Base-by-base conservation (phyloP, 768 basidiomycete genomes). In the Lactarius hatsudake region DNA sequence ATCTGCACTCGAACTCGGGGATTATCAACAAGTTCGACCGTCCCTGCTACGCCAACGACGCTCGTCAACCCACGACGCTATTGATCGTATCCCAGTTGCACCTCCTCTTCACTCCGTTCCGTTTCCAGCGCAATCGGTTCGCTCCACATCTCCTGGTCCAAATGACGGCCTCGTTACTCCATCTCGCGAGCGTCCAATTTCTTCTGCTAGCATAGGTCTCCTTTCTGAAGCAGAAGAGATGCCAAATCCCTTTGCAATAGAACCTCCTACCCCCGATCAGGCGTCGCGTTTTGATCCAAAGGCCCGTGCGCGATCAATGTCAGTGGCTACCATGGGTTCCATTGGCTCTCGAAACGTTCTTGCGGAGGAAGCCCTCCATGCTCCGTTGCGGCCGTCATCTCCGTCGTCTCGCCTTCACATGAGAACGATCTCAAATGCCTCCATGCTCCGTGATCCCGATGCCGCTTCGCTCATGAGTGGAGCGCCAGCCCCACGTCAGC, bases 341-440 rank as follows among this genome's bases (percentile, higher is more conserved):
- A 64, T 75, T 66, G 70, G 71, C 36, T 75, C 79, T 9, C 75
- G 72, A 68, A 75, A 74, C 56, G 65, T 77, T 23, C 72, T 81
- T 51, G 74, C 76, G 51, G 78, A 78, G 56, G 81, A 84, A 15
- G 82, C 86, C 61, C 89, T 73, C 86, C 87, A 18, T 93, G 93
- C 15, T 1, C 74, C 36, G 76, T 92, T 12, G 38, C 84, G 86
- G 54, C 84, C 87, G 48, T 87, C 88, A 28, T 84, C 83, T n/a
- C 77, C 80, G 12, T 77, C 83, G 28, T 92, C 90, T 23, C 83
- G 87, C 38, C 91, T 94, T 74, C 86, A 84, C 73, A 79, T 81
- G 34, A 84, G 88, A 40, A 86, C 87, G 9, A 65, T 80, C 65
- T 92, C 90, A 4, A 85, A 84, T 66, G 86, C 82, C 7, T 88